Conservation (phyloP, 805 yeast species). For the Spathaspora sp. region DNA sequence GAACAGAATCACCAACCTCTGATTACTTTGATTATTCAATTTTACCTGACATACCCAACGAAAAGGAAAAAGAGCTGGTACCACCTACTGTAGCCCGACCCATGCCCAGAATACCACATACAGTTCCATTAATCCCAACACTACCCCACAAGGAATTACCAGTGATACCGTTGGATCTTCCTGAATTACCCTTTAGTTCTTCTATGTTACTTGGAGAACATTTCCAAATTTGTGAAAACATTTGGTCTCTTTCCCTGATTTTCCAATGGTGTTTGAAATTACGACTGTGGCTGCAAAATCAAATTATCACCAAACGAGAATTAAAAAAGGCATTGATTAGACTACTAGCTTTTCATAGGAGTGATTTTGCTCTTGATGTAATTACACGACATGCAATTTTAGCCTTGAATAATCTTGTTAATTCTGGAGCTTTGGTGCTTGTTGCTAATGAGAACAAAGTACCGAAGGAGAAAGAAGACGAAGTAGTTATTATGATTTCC, state of each 20-base stretch:
- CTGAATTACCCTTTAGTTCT: conserved; percentile 56
- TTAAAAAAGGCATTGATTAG: conserved; percentile 51
- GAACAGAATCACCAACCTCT: conserved; percentile 17
- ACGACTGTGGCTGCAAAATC: conserved; percentile 51
- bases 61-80: background rate
- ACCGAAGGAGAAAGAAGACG: conserved; percentile 7
- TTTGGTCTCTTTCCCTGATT: conserved; percentile 46
- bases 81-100: background rate
- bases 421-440: conserved; percentile 34
- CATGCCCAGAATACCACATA: background rate
- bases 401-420: conserved; percentile 40
- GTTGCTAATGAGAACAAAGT: conserved; percentile 6
- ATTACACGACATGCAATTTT: conserved; percentile 50
- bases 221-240: conserved; percentile 42
- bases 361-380: conserved; percentile 47
- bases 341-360: conserved; percentile 47
- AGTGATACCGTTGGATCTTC: conserved; percentile 45
- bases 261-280: conserved; percentile 55
- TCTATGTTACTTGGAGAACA: conserved; percentile 44
- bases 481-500: conserved; percentile 16
- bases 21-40: conserved; percentile 30
- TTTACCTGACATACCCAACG: conserved; percentile 30
- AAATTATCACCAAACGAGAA: conserved; percentile 46
- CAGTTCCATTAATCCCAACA: background rate
- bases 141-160: conserved; percentile 29